Base-by-base conservation (phyloP, 495 filamentous ascomycete genomes). In the Penicillium flavigenum region DNA sequence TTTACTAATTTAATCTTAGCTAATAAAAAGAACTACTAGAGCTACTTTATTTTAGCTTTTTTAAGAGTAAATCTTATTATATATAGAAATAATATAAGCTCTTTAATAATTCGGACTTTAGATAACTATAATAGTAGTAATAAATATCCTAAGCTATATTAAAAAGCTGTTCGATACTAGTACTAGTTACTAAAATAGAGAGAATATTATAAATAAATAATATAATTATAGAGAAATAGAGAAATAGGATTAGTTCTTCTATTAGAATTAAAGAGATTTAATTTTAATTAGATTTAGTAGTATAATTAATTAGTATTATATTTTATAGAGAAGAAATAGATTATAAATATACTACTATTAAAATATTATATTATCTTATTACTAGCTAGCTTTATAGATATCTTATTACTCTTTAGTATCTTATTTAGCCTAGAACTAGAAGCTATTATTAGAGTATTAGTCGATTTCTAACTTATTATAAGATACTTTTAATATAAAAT, bases 191-290 rank as follows among this genome's bases (percentile, higher is more conserved):
- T 22, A 32, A 14, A 2, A 54, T 31, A n/a, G 10, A 54, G 29
- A 54, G 42, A 14, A 54, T 34, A 47, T 47, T 17, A n/a, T 17
- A 17, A 47, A 22, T 47, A 47, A 47, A 10, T 27, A 31, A 47
- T 17, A 11, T 5, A 11, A 47, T 47, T 47, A n/a, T n/a, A n/a
- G n/a, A n/a, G n/a, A n/a, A n/a, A 31, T 19, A 27, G 10, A 22
- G 22, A 53, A 44, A 29, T 7, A 12, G 12, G 14, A 14, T 29
- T 53, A 19, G 10, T 53, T 24, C 36, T 53, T 14, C 36, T 5
- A 10, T 8, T 43, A 53, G 24, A 53, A 53, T 53, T 22, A n/a
- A 43, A 53, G 26, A 43, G 38, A 3, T 22, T 22, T 22, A 22
- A 22, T 22, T 0, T 22, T 22, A 22, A 22, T 22, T 22, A 22